Evolutionary conservation across 139 green algal genomes (phyloP).

Genomic region (Spirogloea muscicola): DNA sequence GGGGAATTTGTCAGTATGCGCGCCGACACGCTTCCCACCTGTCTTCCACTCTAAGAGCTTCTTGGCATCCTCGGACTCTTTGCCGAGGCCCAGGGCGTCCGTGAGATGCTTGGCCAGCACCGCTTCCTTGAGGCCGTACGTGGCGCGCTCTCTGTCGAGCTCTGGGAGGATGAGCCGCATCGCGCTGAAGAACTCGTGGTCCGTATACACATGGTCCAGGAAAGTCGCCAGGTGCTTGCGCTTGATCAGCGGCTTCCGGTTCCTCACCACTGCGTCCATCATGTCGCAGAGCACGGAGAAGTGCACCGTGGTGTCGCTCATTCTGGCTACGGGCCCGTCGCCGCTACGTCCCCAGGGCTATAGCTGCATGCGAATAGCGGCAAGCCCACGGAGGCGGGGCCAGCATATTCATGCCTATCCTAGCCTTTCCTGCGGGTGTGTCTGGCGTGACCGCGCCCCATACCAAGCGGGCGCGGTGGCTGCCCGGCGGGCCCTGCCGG

Average conservation of each 20-base stretch:
- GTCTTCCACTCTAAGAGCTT: constrained; percentile 46
- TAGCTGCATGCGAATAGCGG: too few relatives aligned
- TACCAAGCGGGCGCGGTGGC: too few relatives aligned
- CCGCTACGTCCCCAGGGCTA: too few relatives aligned
- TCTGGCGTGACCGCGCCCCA: too few relatives aligned
- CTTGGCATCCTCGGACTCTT: not conserved
- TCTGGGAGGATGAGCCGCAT: constrained; percentile 38
- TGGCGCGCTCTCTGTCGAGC: constrained; percentile 53
- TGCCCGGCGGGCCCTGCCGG: too few relatives aligned
- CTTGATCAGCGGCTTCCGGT: constrained; percentile 11
- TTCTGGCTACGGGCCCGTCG: too few relatives aligned
- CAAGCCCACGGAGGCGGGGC: too few relatives aligned
- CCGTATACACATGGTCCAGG: constrained; percentile 4
- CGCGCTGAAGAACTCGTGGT: constrained; percentile 12
- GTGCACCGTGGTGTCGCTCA: not conserved
- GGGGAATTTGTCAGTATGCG: constrained; percentile 53
- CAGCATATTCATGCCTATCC: too few relatives aligned
- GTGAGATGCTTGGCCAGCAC: constrained; percentile 50
- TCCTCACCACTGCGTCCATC: constrained; percentile 7
- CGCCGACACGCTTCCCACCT: not conserved
- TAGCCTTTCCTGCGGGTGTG: too few relatives aligned
- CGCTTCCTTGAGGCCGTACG: constrained; percentile 60
- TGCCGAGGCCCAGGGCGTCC: constrained; percentile 46
- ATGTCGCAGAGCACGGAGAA: constrained; percentile 19
- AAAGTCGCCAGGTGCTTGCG: constrained; percentile 12